Evolutionary conservation across 257 asterid genomes (phyloP), one percentile per base, ranked within the genome.

Genomic region (Rehmannia glutinosa): DNA sequence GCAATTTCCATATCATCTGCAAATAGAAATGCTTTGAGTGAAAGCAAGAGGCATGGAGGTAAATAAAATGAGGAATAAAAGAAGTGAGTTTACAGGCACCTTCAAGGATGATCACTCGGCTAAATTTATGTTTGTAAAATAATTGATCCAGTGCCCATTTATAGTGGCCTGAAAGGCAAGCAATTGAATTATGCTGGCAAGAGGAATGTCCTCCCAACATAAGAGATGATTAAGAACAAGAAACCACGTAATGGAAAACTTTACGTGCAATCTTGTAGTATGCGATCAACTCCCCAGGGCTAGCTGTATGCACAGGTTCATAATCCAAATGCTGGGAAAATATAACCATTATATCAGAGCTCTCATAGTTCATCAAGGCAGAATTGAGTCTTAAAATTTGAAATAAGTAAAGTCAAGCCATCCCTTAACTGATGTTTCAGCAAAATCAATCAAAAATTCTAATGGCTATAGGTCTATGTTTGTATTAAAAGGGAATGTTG

Each of bases 1-100:
- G 99, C 87, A 47, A 94, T 88, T 85, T 94, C 99, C 99, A 94
- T 94, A 76, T 94, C 99, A 85, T 94, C 99, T 94, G 89, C 78
- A 81, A 16, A 74, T 67, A 62, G 77, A 69, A 56, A 28, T 71
- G 39, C 47, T 68, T 64, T 56, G 33, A 76, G 77, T 74, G 54
- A 73, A 69, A 75, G 55, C 43, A 81, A 62, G 61, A 49, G 62
- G 47, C 21, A 32, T 64, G 56, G 70, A 72, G 6, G 49, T 39
- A 51, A 57, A 63, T 47, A 23, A 33, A 70, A 32, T 46, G 59
- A 60, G 49, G 80, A 56, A 47, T 16, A 35, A 59, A 65, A 38
- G 39, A 73, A 72, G 64, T 30, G 54, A 66, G 56, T 41, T 38
- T 42, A 69, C 35, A 62, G 72, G 73, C 77, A 91, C 99, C 99